Conservation (phyloP, 2,329 filamentous ascomycete species). For the Xylaria sp. region DNA sequence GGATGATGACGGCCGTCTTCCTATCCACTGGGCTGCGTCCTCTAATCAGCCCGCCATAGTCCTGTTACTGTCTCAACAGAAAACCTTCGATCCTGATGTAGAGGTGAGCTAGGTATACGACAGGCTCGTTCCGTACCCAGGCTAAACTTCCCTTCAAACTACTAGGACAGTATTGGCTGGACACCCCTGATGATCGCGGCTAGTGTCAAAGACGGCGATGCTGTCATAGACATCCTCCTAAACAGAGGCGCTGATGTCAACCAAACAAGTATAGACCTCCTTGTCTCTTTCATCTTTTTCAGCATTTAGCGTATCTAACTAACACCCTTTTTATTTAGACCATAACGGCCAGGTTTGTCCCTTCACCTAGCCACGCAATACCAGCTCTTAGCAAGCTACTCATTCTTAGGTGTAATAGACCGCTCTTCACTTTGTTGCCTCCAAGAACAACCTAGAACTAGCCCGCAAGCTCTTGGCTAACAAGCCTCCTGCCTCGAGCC, state of each 20-base stretch:
- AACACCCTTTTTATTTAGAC: conserved; percentile 49
- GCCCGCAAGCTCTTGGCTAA: conserved; percentile 77
- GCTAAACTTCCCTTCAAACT: conserved; percentile 9
- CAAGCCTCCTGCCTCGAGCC: conserved; percentile 72
- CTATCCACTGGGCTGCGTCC: conserved; percentile 93
- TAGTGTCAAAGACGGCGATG: conserved; percentile 74
- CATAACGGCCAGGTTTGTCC: conserved; percentile 64
- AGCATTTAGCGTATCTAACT: conserved; percentile 16
- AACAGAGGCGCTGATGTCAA: conserved; percentile 74
- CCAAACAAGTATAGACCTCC: conserved; percentile 61
- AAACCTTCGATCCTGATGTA: conserved; percentile 82
- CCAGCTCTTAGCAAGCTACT: background rate
- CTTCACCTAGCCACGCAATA: background rate
- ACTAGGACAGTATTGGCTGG: conserved; percentile 77
- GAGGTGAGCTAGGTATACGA: conserved; percentile 56
- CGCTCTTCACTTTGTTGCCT: conserved; percentile 87
- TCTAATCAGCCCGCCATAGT: conserved; percentile 80
- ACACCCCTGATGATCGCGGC: conserved; percentile 83
- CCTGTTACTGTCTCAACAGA: conserved; percentile 70
- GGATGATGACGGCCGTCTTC: conserved; percentile 87
- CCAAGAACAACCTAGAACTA: conserved; percentile 84
- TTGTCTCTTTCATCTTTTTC: background rate
- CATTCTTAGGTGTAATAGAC: conserved; percentile 59
- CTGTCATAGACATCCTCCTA: conserved; percentile 70
- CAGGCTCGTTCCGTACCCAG: background rate